Percentiles rank a stretch among this genome's conserved stretches.
Evolutionary conservation across 441 rosid genomes (phyloP).

Genomic region (Syzygium syzygioides): DNA sequence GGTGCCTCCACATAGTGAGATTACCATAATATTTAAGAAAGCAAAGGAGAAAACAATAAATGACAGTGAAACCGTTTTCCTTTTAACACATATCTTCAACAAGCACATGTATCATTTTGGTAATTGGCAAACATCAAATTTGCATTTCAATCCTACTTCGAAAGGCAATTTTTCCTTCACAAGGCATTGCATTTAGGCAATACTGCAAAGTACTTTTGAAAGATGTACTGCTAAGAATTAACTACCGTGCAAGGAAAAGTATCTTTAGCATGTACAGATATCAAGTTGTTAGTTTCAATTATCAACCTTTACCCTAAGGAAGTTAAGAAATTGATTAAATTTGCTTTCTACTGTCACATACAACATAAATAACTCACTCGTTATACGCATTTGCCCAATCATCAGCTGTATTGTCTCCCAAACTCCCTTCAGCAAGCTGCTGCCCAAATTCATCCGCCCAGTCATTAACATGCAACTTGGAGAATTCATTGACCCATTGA

Average conservation of each 20-base stretch:
- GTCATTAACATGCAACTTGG: slow-evolving; percentile 83
- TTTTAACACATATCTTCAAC: not conserved
- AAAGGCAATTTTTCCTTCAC: not conserved
- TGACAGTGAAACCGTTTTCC: not conserved
- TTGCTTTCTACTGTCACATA: not conserved
- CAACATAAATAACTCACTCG: slow-evolving; percentile 56
- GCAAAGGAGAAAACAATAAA: not conserved
- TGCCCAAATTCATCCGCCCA: slow-evolving; percentile 91
- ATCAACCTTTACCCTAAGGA: not conserved
- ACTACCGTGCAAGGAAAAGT: not conserved
- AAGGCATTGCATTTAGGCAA: not conserved
- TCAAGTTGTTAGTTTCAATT: not conserved
- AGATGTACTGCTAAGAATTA: not conserved
- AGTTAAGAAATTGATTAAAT: not conserved
- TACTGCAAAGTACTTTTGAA: not conserved
- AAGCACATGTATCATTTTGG: not conserved
- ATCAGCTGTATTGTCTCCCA: slow-evolving; percentile 61
- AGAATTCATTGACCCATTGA: slow-evolving; percentile 95
- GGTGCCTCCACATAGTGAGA: not conserved
- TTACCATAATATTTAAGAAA: not conserved
- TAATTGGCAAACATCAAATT: not conserved
- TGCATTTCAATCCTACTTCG: not conserved
- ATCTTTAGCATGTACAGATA: not conserved
- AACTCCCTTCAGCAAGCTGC: slow-evolving; percentile 61
- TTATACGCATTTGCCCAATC: slow-evolving; percentile 91